Evolutionary conservation across 116 monocot genomes (phyloP), one percentile per base, ranked within the genome.

Genomic region (Cymodocea nodosa): DNA sequence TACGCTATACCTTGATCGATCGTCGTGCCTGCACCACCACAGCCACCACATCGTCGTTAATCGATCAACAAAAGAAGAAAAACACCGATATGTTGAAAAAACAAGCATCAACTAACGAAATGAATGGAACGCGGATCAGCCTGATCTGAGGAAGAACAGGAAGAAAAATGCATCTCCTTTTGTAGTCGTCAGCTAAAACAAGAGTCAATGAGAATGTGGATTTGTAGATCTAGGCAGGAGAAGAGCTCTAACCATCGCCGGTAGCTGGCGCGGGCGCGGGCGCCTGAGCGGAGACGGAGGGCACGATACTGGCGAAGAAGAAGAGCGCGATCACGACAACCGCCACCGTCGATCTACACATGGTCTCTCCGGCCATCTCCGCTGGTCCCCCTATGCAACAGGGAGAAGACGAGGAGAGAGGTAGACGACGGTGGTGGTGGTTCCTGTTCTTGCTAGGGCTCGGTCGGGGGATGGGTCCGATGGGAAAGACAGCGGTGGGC

Each of bases 1-100:
- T 83, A 87, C 1, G 87, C 87, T 23, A 87, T 78, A 17, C 87
- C 87, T 69, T 87, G 87, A 57, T 87, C 87, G 24, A 87, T 83
- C 16, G 87, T 73, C 50, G 78, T 73, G 44, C 83, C 87, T 87
- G 73, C 50, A 75, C 6, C 19, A 20, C 54, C 16, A 54, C 6
- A 1, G 0, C 44, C 44, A 44, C 1, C 44, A 44, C 44, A 12
- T 9, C 7, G 12, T 10, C 44, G 44, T 44, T 44, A 44, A 59
- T 23, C 2, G 9, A 59, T 14, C 17, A 10, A 59, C 17, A 20
- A 12, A 30, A 11, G 6, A 59, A 14, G 3, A 24, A 4, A 30
- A 59, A 30, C 13, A 7, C 7, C 12, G 8, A 24, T 5, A 59
- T 25, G 7, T 25, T 6, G 25, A 20, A 8, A 18, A 54, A 30